Conservation (phyloP, 805 yeast species). For the Myxozyma kluyveri region DNA sequence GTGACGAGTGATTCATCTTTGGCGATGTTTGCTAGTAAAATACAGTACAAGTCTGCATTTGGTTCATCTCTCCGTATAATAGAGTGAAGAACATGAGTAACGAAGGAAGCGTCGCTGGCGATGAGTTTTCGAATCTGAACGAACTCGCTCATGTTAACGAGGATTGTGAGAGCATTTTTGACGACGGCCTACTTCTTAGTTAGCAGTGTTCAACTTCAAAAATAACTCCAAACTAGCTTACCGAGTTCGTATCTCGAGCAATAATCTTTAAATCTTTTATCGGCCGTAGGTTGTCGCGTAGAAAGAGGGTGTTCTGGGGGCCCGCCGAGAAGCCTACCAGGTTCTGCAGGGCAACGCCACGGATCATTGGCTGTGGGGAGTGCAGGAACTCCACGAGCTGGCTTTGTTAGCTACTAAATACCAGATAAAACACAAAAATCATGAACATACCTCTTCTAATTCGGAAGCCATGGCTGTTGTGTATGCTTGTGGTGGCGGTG, state of each 20-base stretch:
- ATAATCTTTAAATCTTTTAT: constrained; percentile 67
- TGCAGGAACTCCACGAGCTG: constrained; percentile 75
- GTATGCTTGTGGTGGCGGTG: too few species aligned
- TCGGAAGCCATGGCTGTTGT: constrained; percentile 58
- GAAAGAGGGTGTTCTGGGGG: constrained; percentile 61
- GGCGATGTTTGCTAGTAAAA: constrained; percentile 80
- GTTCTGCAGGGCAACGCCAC: constrained; percentile 80
- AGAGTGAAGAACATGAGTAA: constrained; percentile 33
- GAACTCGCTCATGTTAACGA: constrained; percentile 81
- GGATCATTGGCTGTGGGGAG: constrained; percentile 73
- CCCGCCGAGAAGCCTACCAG: constrained; percentile 79
- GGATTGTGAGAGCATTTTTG: constrained; percentile 60
- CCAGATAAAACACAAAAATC: not conserved
- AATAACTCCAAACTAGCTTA: constrained; percentile 3
- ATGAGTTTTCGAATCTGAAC: constrained; percentile 58
- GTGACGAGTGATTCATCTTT: constrained; percentile 59
- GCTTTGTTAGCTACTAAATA: constrained; percentile 1
- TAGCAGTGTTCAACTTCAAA: not conserved
- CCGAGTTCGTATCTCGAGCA: constrained; percentile 42
- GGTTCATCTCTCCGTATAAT: constrained; percentile 49
- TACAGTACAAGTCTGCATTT: constrained; percentile 78
- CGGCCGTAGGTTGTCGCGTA: constrained; percentile 65
- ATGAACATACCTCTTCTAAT: constrained; percentile 47
- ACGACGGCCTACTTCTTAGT: constrained; percentile 25
- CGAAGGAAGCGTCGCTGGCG: constrained; percentile 60